Conservation (phyloP, 768 basidiomycete species). For the Candolleomyces efflorescens region DNA sequence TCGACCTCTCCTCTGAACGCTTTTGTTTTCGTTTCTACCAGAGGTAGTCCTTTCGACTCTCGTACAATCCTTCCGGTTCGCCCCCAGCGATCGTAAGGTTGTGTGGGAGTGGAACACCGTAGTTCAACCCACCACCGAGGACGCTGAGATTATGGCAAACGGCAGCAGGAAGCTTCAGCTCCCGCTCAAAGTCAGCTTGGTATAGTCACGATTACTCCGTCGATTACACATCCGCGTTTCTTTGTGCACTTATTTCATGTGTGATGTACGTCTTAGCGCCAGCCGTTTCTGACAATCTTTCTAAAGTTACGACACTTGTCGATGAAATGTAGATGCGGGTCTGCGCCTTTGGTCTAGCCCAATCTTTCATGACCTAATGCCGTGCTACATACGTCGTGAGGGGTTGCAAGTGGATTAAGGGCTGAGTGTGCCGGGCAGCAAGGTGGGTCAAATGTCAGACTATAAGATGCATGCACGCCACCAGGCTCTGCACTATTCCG, state of each 20-base stretch:
- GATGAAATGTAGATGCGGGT: too few species aligned
- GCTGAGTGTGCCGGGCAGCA: too few species aligned
- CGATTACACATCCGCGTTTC: not conserved
- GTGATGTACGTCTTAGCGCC: too few species aligned
- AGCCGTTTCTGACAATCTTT: too few species aligned
- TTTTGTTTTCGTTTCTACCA: not conserved
- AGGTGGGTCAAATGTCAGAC: too few species aligned
- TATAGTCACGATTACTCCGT: not conserved
- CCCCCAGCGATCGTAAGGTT: conserved; percentile 12
- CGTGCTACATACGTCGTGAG: too few species aligned
- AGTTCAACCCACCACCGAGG: conserved; percentile 8
- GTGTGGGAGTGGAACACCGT: conserved; percentile 11
- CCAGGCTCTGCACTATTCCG: too few species aligned
- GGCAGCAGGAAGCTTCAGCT: not conserved
- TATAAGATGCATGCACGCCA: too few species aligned
- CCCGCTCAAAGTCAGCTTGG: conserved; percentile 4
- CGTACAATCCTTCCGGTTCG: conserved; percentile 9
- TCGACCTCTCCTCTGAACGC: not conserved
- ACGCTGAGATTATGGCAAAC: not conserved
- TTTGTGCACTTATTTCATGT: not conserved
- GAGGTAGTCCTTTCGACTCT: conserved; percentile 12
- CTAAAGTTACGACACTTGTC: too few species aligned
- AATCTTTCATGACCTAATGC: too few species aligned
- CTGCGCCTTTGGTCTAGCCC: too few species aligned
- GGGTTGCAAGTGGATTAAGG: too few species aligned